phyloP scores from a whole-genome alignment of 495 filamentous ascomycete genomes.

The Wilcoxina mikolae region DNA sequence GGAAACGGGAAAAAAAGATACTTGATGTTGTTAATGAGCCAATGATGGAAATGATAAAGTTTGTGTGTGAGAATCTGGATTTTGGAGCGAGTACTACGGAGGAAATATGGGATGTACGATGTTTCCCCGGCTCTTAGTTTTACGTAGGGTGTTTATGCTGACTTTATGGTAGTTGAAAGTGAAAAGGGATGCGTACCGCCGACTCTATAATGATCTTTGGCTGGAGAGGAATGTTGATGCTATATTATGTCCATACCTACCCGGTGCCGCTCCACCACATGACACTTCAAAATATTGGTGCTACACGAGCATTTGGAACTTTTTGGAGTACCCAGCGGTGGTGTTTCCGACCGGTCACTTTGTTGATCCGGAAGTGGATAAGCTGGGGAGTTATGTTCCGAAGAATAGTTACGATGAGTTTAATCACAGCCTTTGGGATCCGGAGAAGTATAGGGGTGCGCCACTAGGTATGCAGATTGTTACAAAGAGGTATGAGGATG shows the following conservation, averaged over 20 bases:
- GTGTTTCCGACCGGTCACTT: background rate
- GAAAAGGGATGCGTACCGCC: background rate
- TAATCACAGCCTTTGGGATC: background rate
- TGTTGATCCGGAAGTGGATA: background rate
- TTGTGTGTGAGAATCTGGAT: background rate
- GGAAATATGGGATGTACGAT: background rate
- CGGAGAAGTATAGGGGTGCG: background rate
- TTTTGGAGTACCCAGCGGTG: background rate
- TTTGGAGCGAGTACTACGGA: background rate
- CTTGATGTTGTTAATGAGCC: background rate
- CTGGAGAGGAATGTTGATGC: background rate
- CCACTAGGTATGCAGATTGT: background rate
- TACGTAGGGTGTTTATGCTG: background rate
- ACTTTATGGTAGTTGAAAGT: background rate
- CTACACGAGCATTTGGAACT: background rate
- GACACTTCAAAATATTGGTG: background rate
- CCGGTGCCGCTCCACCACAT: background rate
- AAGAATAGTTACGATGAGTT: background rate
- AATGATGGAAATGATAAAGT: background rate
- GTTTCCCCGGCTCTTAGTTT: background rate
- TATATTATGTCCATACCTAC: background rate
- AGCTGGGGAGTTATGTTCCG: background rate
- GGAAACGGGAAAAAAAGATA: background rate
- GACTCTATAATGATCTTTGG: background rate
- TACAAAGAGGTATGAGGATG: background rate